Evolutionary conservation across 495 filamentous ascomycete species (phyloP).

Genomic region (Platismatia glauca): DNA sequence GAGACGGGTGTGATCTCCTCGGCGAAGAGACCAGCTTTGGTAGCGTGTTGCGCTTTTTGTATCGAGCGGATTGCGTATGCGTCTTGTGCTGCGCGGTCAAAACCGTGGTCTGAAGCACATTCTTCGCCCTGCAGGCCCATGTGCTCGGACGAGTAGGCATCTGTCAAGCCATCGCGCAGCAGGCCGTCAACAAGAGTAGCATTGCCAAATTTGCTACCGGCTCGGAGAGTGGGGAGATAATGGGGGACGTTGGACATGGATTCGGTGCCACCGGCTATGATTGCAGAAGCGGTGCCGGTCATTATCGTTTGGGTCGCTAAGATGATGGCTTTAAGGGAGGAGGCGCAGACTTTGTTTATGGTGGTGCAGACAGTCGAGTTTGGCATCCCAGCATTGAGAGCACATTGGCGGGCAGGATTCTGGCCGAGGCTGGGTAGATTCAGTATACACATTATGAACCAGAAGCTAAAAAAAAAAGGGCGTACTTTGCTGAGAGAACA

Average conservation of each 20-base stretch:
- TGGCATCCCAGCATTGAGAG: constrained; percentile 73
- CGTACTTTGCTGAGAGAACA: constrained; percentile 89
- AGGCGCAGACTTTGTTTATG: constrained; percentile 98
- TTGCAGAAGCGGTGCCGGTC: constrained; percentile 79
- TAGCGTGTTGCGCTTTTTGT: constrained; percentile 80
- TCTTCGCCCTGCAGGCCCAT: constrained; percentile 93
- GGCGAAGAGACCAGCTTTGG: constrained; percentile 65
- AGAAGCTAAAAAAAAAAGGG: constrained; percentile 10
- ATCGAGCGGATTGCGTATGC: constrained; percentile 89
- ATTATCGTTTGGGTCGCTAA: constrained; percentile 94
- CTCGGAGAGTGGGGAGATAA: constrained; percentile 78
- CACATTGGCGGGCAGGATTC: constrained; percentile 91
- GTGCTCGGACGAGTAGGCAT: constrained; percentile 84
- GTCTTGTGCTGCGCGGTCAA: constrained; percentile 78
- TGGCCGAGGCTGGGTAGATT: constrained; percentile 66
- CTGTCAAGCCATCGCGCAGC: constrained; percentile 82
- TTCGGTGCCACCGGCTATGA: constrained; percentile 89
- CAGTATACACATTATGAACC: constrained; percentile 2
- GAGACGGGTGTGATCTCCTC: constrained; percentile 86
- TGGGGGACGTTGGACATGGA: constrained; percentile 98
- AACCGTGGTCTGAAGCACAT: constrained; percentile 73
- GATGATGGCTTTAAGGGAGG: constrained; percentile 85
- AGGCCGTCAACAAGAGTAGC: constrained; percentile 80
- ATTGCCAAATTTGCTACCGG: constrained; percentile 83
- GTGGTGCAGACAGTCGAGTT: constrained; percentile 78